Conservation (phyloP, 768 basidiomycete genomes). For the Pisolithus sp. region DNA sequence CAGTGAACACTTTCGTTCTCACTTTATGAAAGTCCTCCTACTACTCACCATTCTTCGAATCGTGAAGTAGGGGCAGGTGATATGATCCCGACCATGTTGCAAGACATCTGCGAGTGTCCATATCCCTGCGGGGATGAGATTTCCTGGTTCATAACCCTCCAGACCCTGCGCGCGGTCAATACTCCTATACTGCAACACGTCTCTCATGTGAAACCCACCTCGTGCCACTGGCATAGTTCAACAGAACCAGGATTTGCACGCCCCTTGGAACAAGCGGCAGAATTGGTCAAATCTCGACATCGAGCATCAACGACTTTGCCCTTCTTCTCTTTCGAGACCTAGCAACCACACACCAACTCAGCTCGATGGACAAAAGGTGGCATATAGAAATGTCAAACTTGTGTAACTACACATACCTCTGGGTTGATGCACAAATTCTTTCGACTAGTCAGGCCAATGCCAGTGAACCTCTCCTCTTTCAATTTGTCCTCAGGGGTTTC, state of each 20-base stretch:
- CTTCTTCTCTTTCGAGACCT: constrained; percentile 98
- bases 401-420: constrained; percentile 47
- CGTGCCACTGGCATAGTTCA: constrained; percentile 91
- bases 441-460: constrained; percentile 88
- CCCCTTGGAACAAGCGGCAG: constrained; percentile 76
- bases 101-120: constrained; percentile 93
- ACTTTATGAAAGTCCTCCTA: not conserved
- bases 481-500: constrained; percentile 68
- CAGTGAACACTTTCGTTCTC: not conserved
- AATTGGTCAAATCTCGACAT: constrained; percentile 90
- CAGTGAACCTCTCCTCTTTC: constrained; percentile 79
- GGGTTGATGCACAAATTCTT: constrained; percentile 97
- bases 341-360: not conserved
- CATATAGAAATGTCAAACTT: not conserved
- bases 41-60: constrained; percentile 87
- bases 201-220: constrained; percentile 46
- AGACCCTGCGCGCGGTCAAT: constrained; percentile 53
- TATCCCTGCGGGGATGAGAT: constrained; percentile 76
- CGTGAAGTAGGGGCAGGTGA: constrained; percentile 91
- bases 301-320: constrained; percentile 95
- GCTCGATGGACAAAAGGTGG: too few relatives aligned
- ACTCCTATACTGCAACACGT: not conserved
- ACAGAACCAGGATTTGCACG: constrained; percentile 84
- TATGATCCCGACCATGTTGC: constrained; percentile 78
- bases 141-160: constrained; percentile 74